Percentiles rank a stretch among this genome's conserved stretches.
Conservation (phyloP, 2,329 filamentous ascomycete species). For the Trichoderma harzianum region DNA sequence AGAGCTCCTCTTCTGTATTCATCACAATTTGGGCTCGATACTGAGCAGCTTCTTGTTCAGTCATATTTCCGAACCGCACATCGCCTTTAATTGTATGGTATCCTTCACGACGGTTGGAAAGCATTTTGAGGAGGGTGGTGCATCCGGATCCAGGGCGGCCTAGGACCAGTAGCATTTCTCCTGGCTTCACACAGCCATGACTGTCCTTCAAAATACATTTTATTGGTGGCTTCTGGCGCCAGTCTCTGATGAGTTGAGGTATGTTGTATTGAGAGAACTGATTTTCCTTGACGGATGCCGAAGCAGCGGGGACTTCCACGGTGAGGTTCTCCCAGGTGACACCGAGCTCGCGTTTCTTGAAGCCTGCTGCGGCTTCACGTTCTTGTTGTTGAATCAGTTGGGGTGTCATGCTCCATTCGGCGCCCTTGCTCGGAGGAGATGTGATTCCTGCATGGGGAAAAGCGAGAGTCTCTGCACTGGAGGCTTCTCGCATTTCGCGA, state of each 20-base stretch:
- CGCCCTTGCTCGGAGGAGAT: neutral
- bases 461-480: neutral
- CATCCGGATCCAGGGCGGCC: constrained; percentile 68
- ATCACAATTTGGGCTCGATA: constrained; percentile 61
- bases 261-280: neutral
- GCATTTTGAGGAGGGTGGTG: constrained; percentile 66
- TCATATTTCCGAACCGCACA: constrained; percentile 53
- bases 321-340: neutral
- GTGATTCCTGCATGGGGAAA: neutral
- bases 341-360: neutral
- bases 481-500: neutral
- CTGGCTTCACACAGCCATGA: constrained; percentile 67
- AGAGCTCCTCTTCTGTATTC: constrained; percentile 66
- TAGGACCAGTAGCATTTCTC: constrained; percentile 68
- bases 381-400: neutral
- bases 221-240: neutral
- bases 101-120: constrained; percentile 61
- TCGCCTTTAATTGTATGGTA: constrained; percentile 58
- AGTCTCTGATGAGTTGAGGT: neutral
- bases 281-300: neutral
- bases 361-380: neutral
- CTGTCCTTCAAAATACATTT: neutral
- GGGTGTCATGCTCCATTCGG: neutral
- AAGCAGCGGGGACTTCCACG: neutral
- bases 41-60: constrained; percentile 44